phyloP scores from a whole-genome alignment of 2,329 filamentous ascomycete species.

The Alternaria tenuissima region DNA sequence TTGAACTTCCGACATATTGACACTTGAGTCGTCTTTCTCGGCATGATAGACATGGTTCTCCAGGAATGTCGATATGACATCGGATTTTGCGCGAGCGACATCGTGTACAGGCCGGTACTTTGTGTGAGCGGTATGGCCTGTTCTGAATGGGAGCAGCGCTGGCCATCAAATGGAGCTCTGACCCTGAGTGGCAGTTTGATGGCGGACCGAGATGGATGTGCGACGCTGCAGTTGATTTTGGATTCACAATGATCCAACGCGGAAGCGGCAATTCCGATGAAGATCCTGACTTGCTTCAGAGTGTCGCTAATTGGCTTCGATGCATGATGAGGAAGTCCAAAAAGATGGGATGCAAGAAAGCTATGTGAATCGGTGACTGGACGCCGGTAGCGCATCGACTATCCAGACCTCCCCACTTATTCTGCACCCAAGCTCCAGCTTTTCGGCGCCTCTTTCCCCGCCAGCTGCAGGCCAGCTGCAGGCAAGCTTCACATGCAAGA shows the following conservation, averaged over 20 bases:
- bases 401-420: slow-evolving; percentile 7
- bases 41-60: slow-evolving; percentile 52
- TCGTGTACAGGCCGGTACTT: slow-evolving; percentile 53
- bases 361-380: slow-evolving; percentile 9
- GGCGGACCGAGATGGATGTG: neutral
- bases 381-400: slow-evolving; percentile 6
- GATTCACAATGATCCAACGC: neutral
- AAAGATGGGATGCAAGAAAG: slow-evolving; percentile 12
- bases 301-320: neutral
- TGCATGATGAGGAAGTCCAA: slow-evolving; percentile 1
- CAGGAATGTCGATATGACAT: slow-evolving; percentile 52
- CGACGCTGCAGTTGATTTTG: neutral
- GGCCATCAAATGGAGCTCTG: slow-evolving; percentile 35
- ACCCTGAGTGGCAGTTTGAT: neutral
- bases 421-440: slow-evolving; percentile 1
- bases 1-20: slow-evolving; percentile 44
- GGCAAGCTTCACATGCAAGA: slow-evolving; percentile 3
- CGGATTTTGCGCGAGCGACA: slow-evolving; percentile 54
- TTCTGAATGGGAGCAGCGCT: slow-evolving; percentile 43
- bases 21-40: slow-evolving; percentile 50
- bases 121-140: slow-evolving; percentile 54
- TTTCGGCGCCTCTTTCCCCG: slow-evolving; percentile 7
- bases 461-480: slow-evolving; percentile 9
- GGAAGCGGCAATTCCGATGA: neutral
- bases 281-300: neutral